Evolutionary conservation across 345 rosid species (phyloP), one percentile per base, ranked within the genome.

Genomic region (Dovyalis caffra): DNA sequence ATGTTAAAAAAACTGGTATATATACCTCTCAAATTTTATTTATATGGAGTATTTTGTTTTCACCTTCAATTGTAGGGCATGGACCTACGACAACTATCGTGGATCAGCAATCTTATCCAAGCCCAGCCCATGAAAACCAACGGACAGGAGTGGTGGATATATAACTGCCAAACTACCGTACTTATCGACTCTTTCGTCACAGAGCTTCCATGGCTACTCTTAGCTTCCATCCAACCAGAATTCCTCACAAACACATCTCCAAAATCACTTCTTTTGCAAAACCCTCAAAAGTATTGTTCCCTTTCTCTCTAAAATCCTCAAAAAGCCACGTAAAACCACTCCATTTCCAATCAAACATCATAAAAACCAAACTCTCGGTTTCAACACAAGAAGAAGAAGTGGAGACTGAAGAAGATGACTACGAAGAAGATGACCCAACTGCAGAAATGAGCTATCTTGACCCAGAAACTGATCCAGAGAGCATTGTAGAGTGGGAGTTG

Each of bases 401-500:
- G 11, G 82, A 64, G 43, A 25, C 32, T 49, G 73, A 66, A 23
- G 72, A 71, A 26, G 71, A 64, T 5, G 81, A 69, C 2, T 72
- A 67, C 5, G 74, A 77, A 35, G 91, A 85, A 67, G 97, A 86
- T 43, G 95, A 92, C 84, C 95, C 97, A 10, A 90, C 95, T 5
- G 79, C 89, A 3, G 98, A 91, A 75, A 76, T 91, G 79, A 84
- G 94, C 72, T 92, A 90, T 78, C 85, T 95, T 5, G 99, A 92
- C 81, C 87, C 87, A 0, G 91, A 92, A 66, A 86, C 97, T 5
- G 93, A 91, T 66, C 90, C 97, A 1, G 84, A 77, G 40, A 82
- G 94, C 83, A 85, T 95, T 69, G 83, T 85, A 6, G 97, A 90
- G 76, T 95, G 98, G 98, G 95, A 92, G 76, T 68, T 94, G 81